Base-by-base conservation (phyloP, 148 eudicot species). In the Heliamphora exappendiculata region DNA sequence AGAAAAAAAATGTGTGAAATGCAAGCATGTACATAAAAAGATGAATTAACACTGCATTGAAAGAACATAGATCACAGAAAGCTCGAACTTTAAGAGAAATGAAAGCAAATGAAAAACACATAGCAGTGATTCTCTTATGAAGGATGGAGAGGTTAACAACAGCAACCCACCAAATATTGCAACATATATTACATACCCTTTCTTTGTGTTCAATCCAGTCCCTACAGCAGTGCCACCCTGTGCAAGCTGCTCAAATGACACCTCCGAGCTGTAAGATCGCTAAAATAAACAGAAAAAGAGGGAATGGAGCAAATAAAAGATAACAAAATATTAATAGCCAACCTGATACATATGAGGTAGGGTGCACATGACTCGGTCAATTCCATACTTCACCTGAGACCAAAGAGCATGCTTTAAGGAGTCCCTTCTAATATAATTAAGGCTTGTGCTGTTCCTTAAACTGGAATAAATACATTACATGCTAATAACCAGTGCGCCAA, bases 211-310 rank as follows among this genome's bases (percentile, higher is more conserved):
- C 83, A 95, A 84, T 75, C 98, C 96, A 73, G 98, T 95, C 50
- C 98, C 98, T 31, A 95, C 98, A 82, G 98, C 98, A 70, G 98
- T 95, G 55, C 98, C 98, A 68, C 98, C 98, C 77, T 95, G 98
- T 75, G 98, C 98, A 88, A 95, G 98, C 98, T 95, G 87, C 76
- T 75, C 78, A 76, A 44, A 67, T 33, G 72, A 67, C 10, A 64
- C 54, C 54, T 65, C 70, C 31, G 26, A 31, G 60, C 8, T 44
- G 44, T 57, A 29, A 76, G 34, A 66, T 60, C 41, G 62, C 58
- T 24, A 68, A 49, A 60, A 77, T 10, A 73, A 72, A 79, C 47
- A 74, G 19, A 36, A 58, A 22, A 65, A 2, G n/a, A 59, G 22
- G 60, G 24, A 11, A 75, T 31, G 14, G 17, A 58, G 9, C 16